phyloP scores from a whole-genome alignment of 1,284 basidiomycete genomes.

The Rhodotorula mucilaginosa region DNA sequence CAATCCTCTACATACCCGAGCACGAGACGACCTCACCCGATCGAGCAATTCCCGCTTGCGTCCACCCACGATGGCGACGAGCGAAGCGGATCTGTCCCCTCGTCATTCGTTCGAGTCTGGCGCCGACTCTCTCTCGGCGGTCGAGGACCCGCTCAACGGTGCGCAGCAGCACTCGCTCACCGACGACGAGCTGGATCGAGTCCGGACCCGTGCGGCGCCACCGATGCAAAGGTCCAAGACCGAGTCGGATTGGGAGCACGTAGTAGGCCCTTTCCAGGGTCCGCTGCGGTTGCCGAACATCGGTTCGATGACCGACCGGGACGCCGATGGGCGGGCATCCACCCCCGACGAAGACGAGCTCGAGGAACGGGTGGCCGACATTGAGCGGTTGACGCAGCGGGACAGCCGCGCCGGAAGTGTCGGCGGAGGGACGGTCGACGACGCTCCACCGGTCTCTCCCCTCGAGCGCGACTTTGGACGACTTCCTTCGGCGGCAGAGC shows the following conservation, averaged over 20 bases:
- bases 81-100: slow-evolving; percentile 3
- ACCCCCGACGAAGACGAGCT: slow-evolving; percentile 27
- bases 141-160: slow-evolving; percentile 5
- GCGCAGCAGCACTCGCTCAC: slow-evolving; percentile 21
- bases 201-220: slow-evolving; percentile 24
- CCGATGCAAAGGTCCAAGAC: slow-evolving; percentile 32
- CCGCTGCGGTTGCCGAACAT: neutral
- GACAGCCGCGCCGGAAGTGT: too few species aligned
- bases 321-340: neutral
- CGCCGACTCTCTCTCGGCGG: slow-evolving; percentile 12
- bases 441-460: too few species aligned
- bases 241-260: slow-evolving; percentile 15
- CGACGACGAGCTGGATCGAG: slow-evolving; percentile 38
- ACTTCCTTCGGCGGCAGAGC: neutral
- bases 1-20: neutral
- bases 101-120: slow-evolving; percentile 36
- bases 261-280: neutral
- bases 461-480: too few species aligned
- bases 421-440: too few species aligned
- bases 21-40: neutral
- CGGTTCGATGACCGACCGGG: neutral
- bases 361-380: slow-evolving; percentile 3
- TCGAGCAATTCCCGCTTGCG: slow-evolving; percentile 17
- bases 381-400: neutral
- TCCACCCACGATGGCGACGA: neutral